Evolutionary conservation across 257 asterid genomes (phyloP), one percentile per base, ranked within the genome.

Genomic region (Solanum sejunctum): DNA sequence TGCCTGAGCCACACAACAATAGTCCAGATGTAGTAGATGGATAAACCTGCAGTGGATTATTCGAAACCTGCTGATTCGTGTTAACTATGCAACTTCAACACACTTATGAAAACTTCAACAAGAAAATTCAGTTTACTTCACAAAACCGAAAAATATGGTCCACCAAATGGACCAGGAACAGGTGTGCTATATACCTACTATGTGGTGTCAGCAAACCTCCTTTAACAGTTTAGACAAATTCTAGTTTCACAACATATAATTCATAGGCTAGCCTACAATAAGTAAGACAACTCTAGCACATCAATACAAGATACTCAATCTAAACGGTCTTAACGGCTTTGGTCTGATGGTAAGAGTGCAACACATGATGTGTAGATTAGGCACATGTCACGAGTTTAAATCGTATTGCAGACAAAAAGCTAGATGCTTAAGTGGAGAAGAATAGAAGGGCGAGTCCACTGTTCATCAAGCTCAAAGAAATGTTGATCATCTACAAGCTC

Each of bases 11-110:
- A 80, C 85, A 84, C 81, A 70, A 84, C 81, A 91, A 86, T 87
- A 92, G 88, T 54, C 98, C 98, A 18, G 97, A 92, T 49, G 98
- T 92, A 75, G 98, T 98, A 85, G 98, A 89, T 83, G 91, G 88
- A 86, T 89, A 89, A 20, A 78, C 89, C 93, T 89, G 84, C 63
- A 45, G 28, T 57, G 70, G 47, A 43, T 43, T 43, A 43, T 6
- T 36, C 6, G 41, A 36, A 36, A 36, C 41, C 71, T 26, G 41
- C 71, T 26, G 43, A 12, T 64, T 64, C 11, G 1, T 18, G 20
- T 36, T 66, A 26, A 64, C 71, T 12, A 64, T 66, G 45, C n/a
- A 13, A 6, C n/a, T 15, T 66, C 47, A 66, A 66, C 47, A 66
- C n/a, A 28, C 20, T 66, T 66, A 5, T 3, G 5, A 10, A 71